A percentile compares a stretch with the other conserved stretches of the same genome.
phyloP scores from a whole-genome alignment of 106 monocot species.

The Acorus gramineus region DNA sequence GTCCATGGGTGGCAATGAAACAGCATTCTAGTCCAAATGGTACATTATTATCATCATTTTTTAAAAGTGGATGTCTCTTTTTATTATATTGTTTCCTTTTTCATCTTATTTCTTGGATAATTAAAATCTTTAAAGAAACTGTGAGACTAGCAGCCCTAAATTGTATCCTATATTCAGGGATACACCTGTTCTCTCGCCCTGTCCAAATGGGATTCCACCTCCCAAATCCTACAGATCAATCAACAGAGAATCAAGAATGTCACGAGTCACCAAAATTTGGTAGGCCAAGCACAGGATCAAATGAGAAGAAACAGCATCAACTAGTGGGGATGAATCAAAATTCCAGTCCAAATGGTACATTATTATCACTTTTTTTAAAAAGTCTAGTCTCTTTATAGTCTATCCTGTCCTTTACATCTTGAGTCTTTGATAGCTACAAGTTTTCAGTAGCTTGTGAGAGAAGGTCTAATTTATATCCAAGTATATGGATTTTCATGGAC shows the following conservation, averaged over 20 bases:
- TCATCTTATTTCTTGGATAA: background rate
- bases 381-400: background rate
- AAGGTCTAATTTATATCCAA: no score
- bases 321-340: conserved; percentile 1
- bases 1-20: background rate
- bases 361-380: background rate
- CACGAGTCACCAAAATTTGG: conserved; percentile 23
- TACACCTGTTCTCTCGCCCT: conserved; percentile 31
- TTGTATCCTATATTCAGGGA: conserved; percentile 1
- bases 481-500: no score
- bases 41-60: conserved; percentile 3
- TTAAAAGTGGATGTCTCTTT: background rate
- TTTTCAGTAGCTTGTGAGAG: no score
- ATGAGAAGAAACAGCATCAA: conserved; percentile 2
- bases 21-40: conserved; percentile 12
- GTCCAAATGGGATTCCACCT: background rate
- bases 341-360: conserved; percentile 19
- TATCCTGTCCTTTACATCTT: background rate
- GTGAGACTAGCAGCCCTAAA: no score
- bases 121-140: no score
- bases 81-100: background rate
- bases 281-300: conserved; percentile 8
- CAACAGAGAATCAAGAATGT: conserved; percentile 4
- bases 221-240: conserved; percentile 2
- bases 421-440: no score